phyloP scores from a whole-genome alignment of 768 basidiomycete species.

The Hygrocybe punicea region DNA sequence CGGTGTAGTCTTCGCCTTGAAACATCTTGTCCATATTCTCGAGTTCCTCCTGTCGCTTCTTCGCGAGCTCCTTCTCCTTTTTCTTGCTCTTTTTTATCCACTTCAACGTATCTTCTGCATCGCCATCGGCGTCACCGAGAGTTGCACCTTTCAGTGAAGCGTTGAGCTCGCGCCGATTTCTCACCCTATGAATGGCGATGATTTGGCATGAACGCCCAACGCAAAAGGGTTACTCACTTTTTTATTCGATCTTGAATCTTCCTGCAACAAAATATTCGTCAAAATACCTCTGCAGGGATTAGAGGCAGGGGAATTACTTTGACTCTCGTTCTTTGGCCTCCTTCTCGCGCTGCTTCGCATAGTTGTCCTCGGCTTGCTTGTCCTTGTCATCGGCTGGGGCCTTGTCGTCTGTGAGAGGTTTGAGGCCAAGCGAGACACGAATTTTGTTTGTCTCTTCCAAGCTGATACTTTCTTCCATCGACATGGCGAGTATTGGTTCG shows the following conservation, averaged over 20 bases:
- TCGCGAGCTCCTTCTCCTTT: conserved; percentile 82
- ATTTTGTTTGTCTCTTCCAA: conserved; percentile 96
- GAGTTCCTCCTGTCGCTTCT: conserved; percentile 75
- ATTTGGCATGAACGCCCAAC: conserved; percentile 38
- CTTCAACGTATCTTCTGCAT: conserved; percentile 73
- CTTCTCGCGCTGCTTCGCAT: conserved; percentile 62
- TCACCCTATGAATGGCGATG: conserved; percentile 57
- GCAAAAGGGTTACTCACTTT: conserved; percentile 68
- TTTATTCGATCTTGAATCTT: conserved; percentile 71
- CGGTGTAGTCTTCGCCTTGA: conserved; percentile 74
- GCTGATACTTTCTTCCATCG: conserved; percentile 85
- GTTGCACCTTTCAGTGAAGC: conserved; percentile 89
- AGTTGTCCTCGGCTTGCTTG: conserved; percentile 84
- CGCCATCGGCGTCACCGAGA: conserved; percentile 81
- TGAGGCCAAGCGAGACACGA: conserved; percentile 88
- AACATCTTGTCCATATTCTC: conserved; percentile 79
- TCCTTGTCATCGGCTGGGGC: conserved; percentile 71
- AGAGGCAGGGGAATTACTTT: conserved; percentile 53
- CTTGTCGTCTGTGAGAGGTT: conserved; percentile 83
- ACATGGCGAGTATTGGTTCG: conserved; percentile 43
- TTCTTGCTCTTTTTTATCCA: conserved; percentile 94
- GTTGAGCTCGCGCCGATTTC: conserved; percentile 90
- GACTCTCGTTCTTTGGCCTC: conserved; percentile 69
- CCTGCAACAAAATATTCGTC: conserved; percentile 42
- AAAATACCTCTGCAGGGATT: conserved; percentile 24